Evolutionary conservation across 2,329 filamentous ascomycete genomes (phyloP), one percentile per base, ranked within the genome.

Genomic region (Fusarium sp.): DNA sequence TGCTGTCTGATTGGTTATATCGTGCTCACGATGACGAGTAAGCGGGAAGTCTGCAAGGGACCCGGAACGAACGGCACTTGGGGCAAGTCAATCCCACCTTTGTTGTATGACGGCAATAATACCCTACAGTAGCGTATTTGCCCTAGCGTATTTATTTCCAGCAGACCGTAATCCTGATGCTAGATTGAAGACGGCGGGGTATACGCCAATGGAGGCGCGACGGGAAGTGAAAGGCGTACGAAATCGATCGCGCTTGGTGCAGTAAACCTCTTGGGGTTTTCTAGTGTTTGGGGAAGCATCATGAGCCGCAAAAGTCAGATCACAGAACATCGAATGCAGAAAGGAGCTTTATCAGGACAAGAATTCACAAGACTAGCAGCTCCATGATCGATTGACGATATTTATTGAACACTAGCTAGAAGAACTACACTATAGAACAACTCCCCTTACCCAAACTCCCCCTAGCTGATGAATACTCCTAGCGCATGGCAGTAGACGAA

Each of bases 351-450:
- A 18, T n/a, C 10, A n/a, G 18, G 5, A 6, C 0, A 38, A n/a
- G 4, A n/a, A 11, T n/a, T n/a, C 10, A n/a, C 18, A 27, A 2
- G 3, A 38, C 1, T 12, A n/a, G 34, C 5, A 38, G 1, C 10
- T n/a, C 3, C 18, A 38, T 38, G 34, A n/a, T 8, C 3, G 18
- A 12, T 38, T 38, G 34, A 38, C 10, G 6, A n/a, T 38, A 38
- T 38, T 38, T 38, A 38, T 38, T 7, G 18, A 38, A 38, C 6
- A 38, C 34, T 38, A 38, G 6, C 18, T n/a, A n/a, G 34, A 10
- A n/a, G 6, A 38, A 38, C 12, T n/a, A 6, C 34, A 38, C 18
- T 12, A 12, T 10, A 38, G 10, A 38, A 0, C 18, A 38, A 38
- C 34, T n/a, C 10, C 10, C 3, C 18, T 38, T 11, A 38, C 18